phyloP scores from a whole-genome alignment of 805 yeast genomes.

The Candida bentonensis region DNA sequence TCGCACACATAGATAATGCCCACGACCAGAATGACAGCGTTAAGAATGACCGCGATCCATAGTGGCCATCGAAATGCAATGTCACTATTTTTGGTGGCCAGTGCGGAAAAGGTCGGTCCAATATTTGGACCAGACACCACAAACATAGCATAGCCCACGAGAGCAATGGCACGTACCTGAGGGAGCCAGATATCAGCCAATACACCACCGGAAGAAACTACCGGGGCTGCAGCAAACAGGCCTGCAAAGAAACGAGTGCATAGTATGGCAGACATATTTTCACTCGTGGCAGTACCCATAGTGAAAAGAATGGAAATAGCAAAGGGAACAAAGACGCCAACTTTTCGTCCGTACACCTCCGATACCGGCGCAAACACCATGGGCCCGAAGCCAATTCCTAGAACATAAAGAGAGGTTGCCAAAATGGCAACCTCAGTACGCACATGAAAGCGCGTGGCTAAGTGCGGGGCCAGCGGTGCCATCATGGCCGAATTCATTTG shows the following conservation, averaged over 20 bases:
- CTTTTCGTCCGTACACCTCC: slow-evolving; percentile 37
- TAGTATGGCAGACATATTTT: slow-evolving; percentile 37
- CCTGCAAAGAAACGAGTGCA: slow-evolving; percentile 46
- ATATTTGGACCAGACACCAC: slow-evolving; percentile 29
- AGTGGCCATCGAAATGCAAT: slow-evolving; percentile 47
- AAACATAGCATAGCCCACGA: slow-evolving; percentile 34
- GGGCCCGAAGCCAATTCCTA: slow-evolving; percentile 60
- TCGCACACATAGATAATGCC: slow-evolving; percentile 26
- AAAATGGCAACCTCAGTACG: slow-evolving; percentile 35
- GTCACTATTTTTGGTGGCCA: slow-evolving; percentile 27
- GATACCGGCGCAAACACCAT: slow-evolving; percentile 49
- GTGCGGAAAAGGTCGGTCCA: slow-evolving; percentile 36
- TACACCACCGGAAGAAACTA: slow-evolving; percentile 45
- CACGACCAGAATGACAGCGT: slow-evolving; percentile 20
- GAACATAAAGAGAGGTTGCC: slow-evolving; percentile 42
- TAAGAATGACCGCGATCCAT: slow-evolving; percentile 35
- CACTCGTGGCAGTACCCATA: slow-evolving; percentile 37
- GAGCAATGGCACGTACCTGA: slow-evolving; percentile 37
- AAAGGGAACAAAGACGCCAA: slow-evolving; percentile 31
- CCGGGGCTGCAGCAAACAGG: slow-evolving; percentile 44
- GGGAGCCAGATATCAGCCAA: slow-evolving; percentile 44
- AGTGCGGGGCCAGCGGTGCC: slow-evolving; percentile 24
- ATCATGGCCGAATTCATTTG: slow-evolving; percentile 38
- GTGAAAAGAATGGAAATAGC: slow-evolving; percentile 26
- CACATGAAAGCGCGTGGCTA: slow-evolving; percentile 28